These are phyloP conservation scores for Psilocybe cyanescens DNA, from an alignment of 768 basidiomycete species.

Conservation along the genomic window DNA sequence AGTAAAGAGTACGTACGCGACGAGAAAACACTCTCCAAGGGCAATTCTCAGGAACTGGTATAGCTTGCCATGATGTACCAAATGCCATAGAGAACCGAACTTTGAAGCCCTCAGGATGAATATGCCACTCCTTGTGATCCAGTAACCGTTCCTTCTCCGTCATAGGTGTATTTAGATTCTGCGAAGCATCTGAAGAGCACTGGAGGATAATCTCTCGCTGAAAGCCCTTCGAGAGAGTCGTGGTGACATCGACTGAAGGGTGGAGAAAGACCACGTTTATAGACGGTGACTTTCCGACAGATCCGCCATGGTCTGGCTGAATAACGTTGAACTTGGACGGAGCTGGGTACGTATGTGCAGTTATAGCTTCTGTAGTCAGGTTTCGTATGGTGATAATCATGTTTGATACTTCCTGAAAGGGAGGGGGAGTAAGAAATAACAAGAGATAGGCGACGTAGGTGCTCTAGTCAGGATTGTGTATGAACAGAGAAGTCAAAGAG, in stretches of 20 bases:
- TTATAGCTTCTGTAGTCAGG: conserved; percentile 28
- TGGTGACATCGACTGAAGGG: conserved; percentile 20
- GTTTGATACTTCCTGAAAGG: background rate
- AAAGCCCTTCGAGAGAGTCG: conserved; percentile 23
- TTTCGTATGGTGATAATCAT: conserved; percentile 33
- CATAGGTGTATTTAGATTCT: background rate
- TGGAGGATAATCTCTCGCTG: conserved; percentile 20
- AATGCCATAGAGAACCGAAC: conserved; percentile 33
- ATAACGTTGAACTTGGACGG: conserved; percentile 16
- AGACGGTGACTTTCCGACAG: background rate
- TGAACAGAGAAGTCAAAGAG: no score
- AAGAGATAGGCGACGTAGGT: background rate
- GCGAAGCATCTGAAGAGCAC: background rate
- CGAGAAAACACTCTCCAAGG: conserved; percentile 64
- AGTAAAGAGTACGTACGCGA: conserved; percentile 42
- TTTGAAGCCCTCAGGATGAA: conserved; percentile 27
- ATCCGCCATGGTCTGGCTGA: background rate
- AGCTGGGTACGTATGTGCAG: conserved; percentile 17
- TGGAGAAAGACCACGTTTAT: conserved; percentile 17
- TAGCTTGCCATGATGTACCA: conserved; percentile 48
- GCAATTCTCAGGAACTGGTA: conserved; percentile 44
- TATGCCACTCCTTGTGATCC: conserved; percentile 24
- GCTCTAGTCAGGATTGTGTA: no score
- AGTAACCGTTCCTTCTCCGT: conserved; percentile 1
- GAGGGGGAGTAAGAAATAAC: background rate